A percentile compares a stretch with the other conserved stretches of the same genome.
These are phyloP conservation scores for Daldinia eschscholtzii DNA, from an alignment of 2,329 filamentous ascomycete genomes.

Conservation along the genomic window DNA sequence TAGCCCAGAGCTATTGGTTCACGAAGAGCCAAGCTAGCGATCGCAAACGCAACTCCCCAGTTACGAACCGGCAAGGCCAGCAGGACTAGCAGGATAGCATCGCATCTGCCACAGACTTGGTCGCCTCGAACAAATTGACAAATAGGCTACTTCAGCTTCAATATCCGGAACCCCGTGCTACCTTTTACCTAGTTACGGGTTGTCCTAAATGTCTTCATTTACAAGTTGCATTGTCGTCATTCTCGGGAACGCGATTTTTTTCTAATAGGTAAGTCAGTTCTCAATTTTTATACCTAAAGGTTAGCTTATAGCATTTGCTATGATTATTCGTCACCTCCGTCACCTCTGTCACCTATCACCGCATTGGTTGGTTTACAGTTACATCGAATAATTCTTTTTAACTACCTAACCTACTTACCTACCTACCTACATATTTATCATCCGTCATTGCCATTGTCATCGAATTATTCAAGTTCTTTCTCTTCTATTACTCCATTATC, in stretches of 20 bases:
- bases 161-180: constrained; percentile 18
- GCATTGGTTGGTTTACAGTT: constrained; percentile 15
- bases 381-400: constrained; percentile 17
- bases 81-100: constrained; percentile 22
- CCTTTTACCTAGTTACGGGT: constrained; percentile 14
- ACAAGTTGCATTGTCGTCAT: constrained; percentile 27
- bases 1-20: constrained; percentile 38
- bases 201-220: constrained; percentile 27
- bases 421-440: not conserved
- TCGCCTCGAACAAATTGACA: constrained; percentile 19
- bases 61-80: not conserved
- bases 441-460: constrained; percentile 11
- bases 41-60: constrained; percentile 24
- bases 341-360: not conserved
- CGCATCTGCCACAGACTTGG: constrained; percentile 34
- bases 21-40: constrained; percentile 37
- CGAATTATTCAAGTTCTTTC: constrained; percentile 20
- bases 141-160: constrained; percentile 33
- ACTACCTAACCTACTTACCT: constrained; percentile 9
- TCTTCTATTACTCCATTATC: constrained; percentile 19
- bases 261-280: constrained; percentile 24
- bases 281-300: constrained; percentile 16
- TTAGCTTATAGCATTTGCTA: not conserved
- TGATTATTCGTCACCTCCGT: constrained; percentile 6
- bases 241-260: constrained; percentile 31